A percentile compares a stretch with the other conserved stretches of the same genome.
Evolutionary conservation across 129 eudicot genomes (phyloP).

Genomic region (Ambrosia trifida): DNA sequence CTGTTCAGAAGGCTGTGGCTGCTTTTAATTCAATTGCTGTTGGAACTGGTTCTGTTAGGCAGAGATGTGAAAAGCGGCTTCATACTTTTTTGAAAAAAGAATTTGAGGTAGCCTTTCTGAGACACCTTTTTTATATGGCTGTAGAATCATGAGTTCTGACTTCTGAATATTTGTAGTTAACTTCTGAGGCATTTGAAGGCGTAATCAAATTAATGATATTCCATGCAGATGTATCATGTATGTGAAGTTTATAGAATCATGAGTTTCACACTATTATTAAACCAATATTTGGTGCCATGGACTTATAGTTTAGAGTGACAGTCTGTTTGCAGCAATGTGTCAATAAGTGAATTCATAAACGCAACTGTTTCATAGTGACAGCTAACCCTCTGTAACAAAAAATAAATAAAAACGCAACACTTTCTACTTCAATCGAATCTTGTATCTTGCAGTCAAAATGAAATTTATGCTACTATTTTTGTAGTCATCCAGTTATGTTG

Average conservation of each 20-base stretch:
- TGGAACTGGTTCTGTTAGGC: slow-evolving; percentile 80
- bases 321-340: neutral
- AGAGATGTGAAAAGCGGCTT: slow-evolving; percentile 79
- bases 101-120: slow-evolving; percentile 63
- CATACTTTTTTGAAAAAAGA: slow-evolving; percentile 71
- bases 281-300: neutral
- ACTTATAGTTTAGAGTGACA: neutral
- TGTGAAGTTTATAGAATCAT: neutral
- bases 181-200: neutral
- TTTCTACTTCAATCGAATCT: neutral
- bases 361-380: neutral
- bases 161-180: neutral
- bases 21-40: slow-evolving; percentile 80
- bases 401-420: neutral
- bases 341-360: neutral
- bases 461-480: slow-evolving; percentile 7
- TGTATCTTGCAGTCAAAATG: neutral
- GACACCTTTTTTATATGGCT: neutral
- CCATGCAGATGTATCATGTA: slow-evolving; percentile 15
- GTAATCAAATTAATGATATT: neutral
- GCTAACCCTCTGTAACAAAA: neutral
- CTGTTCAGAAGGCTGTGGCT: slow-evolving; percentile 70
- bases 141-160: neutral
- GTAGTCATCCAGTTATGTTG: slow-evolving; percentile 7
- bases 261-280: neutral